These are phyloP conservation scores for Xylaria sp. DNA, from an alignment of 2,329 filamentous ascomycete species.

Conservation along the genomic window DNA sequence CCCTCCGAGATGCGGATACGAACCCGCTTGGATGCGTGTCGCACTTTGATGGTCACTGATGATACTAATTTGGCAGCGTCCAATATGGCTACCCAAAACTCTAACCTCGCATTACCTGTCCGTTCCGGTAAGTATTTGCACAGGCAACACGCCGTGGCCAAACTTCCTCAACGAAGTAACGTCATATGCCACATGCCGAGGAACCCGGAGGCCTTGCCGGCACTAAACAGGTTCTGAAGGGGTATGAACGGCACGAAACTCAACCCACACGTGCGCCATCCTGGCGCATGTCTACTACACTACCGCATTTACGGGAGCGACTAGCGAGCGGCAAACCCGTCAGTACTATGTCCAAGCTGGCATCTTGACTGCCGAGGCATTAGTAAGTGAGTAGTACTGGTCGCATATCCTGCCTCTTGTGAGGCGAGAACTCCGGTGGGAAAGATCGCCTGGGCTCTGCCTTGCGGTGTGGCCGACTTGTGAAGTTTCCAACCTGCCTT, in stretches of 20 bases:
- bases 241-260: slow-evolving; percentile 7
- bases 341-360: background rate
- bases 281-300: background rate
- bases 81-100: background rate
- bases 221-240: slow-evolving; percentile 15
- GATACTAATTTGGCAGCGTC: slow-evolving; percentile 2
- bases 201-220: slow-evolving; percentile 9
- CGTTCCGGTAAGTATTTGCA: background rate
- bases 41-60: slow-evolving; percentile 23
- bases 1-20: slow-evolving; percentile 27
- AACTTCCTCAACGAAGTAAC: slow-evolving; percentile 16
- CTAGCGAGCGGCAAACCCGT: slow-evolving; percentile 2
- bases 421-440: background rate
- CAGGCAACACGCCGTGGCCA: slow-evolving; percentile 4
- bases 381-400: no score
- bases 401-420: background rate
- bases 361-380: slow-evolving; percentile 13
- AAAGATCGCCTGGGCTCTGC: slow-evolving; percentile 22
- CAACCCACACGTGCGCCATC: background rate
- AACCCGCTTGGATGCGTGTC: slow-evolving; percentile 28
- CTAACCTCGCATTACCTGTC: background rate
- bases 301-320: background rate
- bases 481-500: slow-evolving; percentile 23
- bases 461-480: slow-evolving; percentile 23
- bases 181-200: slow-evolving; percentile 10